Conservation (phyloP, 345 rosid species). For the Diplotaxis tenuifolia region DNA sequence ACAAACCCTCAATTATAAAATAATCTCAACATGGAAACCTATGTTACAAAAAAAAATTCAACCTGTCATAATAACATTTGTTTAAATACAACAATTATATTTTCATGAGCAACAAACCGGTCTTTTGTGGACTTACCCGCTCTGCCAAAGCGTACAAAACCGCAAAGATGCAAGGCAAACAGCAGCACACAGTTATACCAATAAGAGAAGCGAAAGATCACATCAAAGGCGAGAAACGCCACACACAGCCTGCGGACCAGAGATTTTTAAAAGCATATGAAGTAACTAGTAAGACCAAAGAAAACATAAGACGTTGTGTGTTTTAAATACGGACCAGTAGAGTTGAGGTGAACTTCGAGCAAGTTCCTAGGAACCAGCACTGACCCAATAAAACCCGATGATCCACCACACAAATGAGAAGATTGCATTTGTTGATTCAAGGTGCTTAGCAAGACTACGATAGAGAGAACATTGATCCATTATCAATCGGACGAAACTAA, state of each 20-base stretch:
- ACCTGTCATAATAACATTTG: not conserved
- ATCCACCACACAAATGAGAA: constrained; percentile 90
- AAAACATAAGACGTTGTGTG: constrained; percentile 40
- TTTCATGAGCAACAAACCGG: too few species aligned
- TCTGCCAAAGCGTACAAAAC: constrained; percentile 77
- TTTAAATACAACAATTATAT: too few species aligned
- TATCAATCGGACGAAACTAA: not conserved
- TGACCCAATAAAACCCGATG: constrained; percentile 77
- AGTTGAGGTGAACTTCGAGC: constrained; percentile 58
- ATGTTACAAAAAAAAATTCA: too few species aligned
- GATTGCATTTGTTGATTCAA: constrained; percentile 73
- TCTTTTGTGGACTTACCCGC: constrained; percentile 44
- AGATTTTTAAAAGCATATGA: not conserved
- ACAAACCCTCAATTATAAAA: not conserved
- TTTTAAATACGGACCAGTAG: constrained; percentile 59
- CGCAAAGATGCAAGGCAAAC: constrained; percentile 92
- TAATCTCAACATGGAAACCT: constrained; percentile 9
- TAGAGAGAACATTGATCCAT: not conserved
- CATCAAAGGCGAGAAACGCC: constrained; percentile 76
- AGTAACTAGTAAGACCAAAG: constrained; percentile 30
- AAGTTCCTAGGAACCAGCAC: constrained; percentile 50
- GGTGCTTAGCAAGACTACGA: constrained; percentile 34
- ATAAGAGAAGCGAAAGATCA: constrained; percentile 77
- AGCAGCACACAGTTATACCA: constrained; percentile 87
- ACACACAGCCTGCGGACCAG: constrained; percentile 54